Evolutionary conservation across 2,329 filamentous ascomycete genomes (phyloP), one percentile per base, ranked within the genome.

Genomic region (Cadophora sp.): DNA sequence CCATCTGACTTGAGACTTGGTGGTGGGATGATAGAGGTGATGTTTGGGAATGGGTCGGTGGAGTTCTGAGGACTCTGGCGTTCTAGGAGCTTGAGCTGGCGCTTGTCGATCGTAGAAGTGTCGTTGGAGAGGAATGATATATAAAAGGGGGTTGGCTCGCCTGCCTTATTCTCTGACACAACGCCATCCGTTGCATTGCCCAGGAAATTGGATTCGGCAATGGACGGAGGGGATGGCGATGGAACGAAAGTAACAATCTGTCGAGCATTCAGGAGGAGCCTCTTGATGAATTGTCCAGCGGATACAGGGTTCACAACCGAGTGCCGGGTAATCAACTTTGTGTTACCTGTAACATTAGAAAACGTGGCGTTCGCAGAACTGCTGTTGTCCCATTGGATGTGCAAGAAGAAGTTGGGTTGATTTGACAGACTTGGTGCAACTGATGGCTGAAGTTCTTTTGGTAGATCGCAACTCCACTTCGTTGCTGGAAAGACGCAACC

Each of bases 131-230:
- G 80, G 64, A 97, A 83, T 33, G 89, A 93, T 71, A 97, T 91
- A 78, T 91, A 97, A 79, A 97, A 97, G 0, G 95, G 94, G 0
- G 95, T 96, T 9, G 89, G 85, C 79, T 97, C 94, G 70, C 94
- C 94, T 0, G 89, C 89, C 78, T 95, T 97, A 4, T 89, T 80
- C 50, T 85, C 74, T 0, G 84, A 83, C 14, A 85, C 82, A 68
- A 92, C 88, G 0, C 85, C 84, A 74, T 98, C 95, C 0, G 94
- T 97, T 0, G 92, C 94, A 75, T 94, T 92, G 4, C 94, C 94
- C 8, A 97, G 79, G 74, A 97, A 97, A 69, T 82, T 85, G 79
- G 93, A 90, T 67, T 98, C 94, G 47, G n/a, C 73, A 62, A 70
- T 72, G 33, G 76, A 80, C 18, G 84, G 84, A 4, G 83, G 78